Percentiles rank a stretch among this genome's conserved stretches.
Evolutionary conservation across 139 green algal genomes (phyloP).

Genomic region (Raphidocelis subcapitata): DNA sequence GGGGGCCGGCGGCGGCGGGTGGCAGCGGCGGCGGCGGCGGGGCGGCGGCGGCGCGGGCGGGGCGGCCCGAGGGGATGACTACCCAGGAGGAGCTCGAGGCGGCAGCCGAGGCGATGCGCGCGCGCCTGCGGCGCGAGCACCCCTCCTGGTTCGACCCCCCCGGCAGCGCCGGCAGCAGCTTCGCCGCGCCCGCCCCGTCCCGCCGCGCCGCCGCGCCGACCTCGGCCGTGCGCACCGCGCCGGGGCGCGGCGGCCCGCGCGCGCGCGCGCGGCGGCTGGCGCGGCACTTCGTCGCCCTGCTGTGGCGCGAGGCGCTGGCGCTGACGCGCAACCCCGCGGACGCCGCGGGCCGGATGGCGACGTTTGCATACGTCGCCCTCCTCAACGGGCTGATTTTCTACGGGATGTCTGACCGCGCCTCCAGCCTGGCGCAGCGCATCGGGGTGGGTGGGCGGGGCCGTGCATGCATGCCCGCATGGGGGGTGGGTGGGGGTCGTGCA

Average conservation of each 20-base stretch:
- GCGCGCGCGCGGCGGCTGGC: no score
- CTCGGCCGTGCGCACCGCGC: no score
- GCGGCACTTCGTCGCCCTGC: slow-evolving; percentile 27
- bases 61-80: slow-evolving; percentile 3
- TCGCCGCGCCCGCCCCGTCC: no score
- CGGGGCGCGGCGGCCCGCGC: no score
- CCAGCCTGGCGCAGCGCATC: slow-evolving; percentile 26
- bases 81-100: slow-evolving; percentile 22
- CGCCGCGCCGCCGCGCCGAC: no score
- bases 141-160: not conserved
- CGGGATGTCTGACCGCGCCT: slow-evolving; percentile 14
- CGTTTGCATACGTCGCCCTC: slow-evolving; percentile 41
- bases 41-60: not conserved
- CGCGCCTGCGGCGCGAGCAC: not conserved
- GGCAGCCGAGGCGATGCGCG: slow-evolving; percentile 1
- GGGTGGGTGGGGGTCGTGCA: no score
- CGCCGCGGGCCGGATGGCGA: slow-evolving; percentile 39
- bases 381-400: slow-evolving; percentile 43
- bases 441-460: not conserved
- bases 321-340: slow-evolving; percentile 47
- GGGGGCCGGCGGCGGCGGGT: not conserved
- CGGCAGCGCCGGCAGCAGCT: no score
- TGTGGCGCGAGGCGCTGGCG: slow-evolving; percentile 25
- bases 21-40: not conserved
- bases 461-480: no score